Evolutionary conservation across 2,329 filamentous ascomycete genomes (phyloP), one percentile per base, ranked within the genome.

Genomic region (Fusarium sp.): DNA sequence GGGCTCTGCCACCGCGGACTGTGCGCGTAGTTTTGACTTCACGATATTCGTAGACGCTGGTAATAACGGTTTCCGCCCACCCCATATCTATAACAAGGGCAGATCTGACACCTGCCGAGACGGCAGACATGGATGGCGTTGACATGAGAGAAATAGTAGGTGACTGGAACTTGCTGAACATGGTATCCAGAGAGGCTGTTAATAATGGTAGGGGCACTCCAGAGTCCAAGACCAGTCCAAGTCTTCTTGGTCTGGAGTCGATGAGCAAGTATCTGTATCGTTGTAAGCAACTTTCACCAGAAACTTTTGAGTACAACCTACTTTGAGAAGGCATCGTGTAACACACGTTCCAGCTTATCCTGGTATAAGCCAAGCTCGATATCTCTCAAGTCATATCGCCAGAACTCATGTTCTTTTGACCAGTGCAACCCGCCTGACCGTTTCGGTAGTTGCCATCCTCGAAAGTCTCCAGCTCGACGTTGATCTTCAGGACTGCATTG

Each of bases 11-110:
- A 32, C 88, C 94, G 67, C 96, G 85, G 15, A 92, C 83, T 38
- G 88, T 95, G 53, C 92, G 86, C 56, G 84, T 87, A 53, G 88
- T 88, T 17, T 85, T 83, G 2, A 97, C 88, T 76, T 97, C 94
- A 53, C 92, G 89, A 76, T 94, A 97, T 79, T 99, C 96, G 75
- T 94, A 98, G 8, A 98, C 85, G 7, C 90, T 91, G 1, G 93
- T 97, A 21, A 96, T 87, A 1, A 90, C 86, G 0, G 94, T 97
- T 78, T 98, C 96, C 40, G 89, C 86, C 96, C 96, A 99, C 42
- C 95, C 96, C 62, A 99, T 85, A 74, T 99, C 94, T 36, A 99
- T 84, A 1, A 98, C 88, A 40, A 99, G 78, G 1, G 91, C 93
- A n/a, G 92, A 93, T 15, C 96, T 89, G 39, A 97, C 82, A 1